Evolutionary conservation across 306 rosid species (phyloP).

Genomic region (Mimosa pudica): DNA sequence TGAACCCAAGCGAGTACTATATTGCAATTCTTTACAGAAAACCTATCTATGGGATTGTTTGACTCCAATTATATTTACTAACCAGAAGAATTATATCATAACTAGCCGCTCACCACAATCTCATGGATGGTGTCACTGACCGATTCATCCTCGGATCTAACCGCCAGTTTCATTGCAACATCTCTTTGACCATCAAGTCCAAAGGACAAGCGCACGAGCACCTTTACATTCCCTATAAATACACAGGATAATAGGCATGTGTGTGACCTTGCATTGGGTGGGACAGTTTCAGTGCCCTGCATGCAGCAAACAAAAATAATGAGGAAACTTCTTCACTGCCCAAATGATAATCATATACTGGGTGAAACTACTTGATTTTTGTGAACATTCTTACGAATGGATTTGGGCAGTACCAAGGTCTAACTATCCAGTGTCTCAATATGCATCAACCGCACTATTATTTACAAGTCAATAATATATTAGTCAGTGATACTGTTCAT

Average conservation of each 20-base stretch:
- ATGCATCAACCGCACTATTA: background rate
- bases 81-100: slow-evolving; percentile 16
- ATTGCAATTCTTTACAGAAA: slow-evolving; percentile 55
- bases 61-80: slow-evolving; percentile 33
- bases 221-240: slow-evolving; percentile 78
- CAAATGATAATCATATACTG: slow-evolving; percentile 11
- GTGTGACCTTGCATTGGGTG: slow-evolving; percentile 95
- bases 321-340: slow-evolving; percentile 6
- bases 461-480: background rate
- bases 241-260: slow-evolving; percentile 80
- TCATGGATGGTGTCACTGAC: slow-evolving; percentile 89
- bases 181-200: slow-evolving; percentile 90
- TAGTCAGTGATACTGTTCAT: background rate
- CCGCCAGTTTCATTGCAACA: slow-evolving; percentile 92
- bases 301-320: slow-evolving; percentile 31
- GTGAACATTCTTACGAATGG: background rate
- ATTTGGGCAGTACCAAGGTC: background rate
- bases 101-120: slow-evolving; percentile 92
- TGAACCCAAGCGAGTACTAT: slow-evolving; percentile 31
- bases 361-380: background rate
- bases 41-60: slow-evolving; percentile 40
- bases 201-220: slow-evolving; percentile 80
- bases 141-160: slow-evolving; percentile 72
- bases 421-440: background rate
- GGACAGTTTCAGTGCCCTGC: slow-evolving; percentile 87